Evolutionary conservation across 164 flowering plant genomes (phyloP), one percentile per base, ranked within the genome.

Genomic region (Macadamia tetraphylla): DNA sequence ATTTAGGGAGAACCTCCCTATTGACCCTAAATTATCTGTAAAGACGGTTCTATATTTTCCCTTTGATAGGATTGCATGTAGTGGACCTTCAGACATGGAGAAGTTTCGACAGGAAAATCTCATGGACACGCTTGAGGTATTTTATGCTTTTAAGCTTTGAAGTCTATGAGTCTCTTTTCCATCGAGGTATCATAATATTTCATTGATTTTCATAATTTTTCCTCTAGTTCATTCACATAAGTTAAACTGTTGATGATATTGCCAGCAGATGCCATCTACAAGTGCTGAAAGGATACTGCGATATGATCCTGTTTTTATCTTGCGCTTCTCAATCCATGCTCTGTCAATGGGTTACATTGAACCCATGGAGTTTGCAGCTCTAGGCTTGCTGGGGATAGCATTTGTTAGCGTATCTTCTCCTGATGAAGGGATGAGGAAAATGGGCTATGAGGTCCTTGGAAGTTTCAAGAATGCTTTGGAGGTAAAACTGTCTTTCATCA

Each of bases 261-360:
- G 9, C 71, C 9, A 75, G 78, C 84, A 88, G 96, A 65, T 1
- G n/a, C 56, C 73, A 67, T 60, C 56, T 72, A 62, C 69, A 62
- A 63, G 57, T 67, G 51, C 31, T 70, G 79, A 52, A 43, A 75
- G 66, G 51, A 70, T 74, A 60, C 80, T 75, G 23, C 67, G 79
- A 67, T 94, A 91, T 80, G 93, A 91, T 83, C 98, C 97, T 35
- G 84, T 83, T 75, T 94, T 86, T 76, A 84, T 94, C 69, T 76
- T 94, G 82, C 83, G 75, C 23, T 82, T 91, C 73, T 84, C 98
- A 17, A 78, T 83, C 72, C 93, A 91, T 79, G 72, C 82, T 68
- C 77, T 94, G 72, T 78, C 85, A 29, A 65, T 73, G 83, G 85
- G 86, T 35, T 88, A 82, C 77, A 65, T 94, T 70, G 96, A 94